phyloP scores from a whole-genome alignment of 2,329 filamentous ascomycete species.

The Apiospora sp. region DNA sequence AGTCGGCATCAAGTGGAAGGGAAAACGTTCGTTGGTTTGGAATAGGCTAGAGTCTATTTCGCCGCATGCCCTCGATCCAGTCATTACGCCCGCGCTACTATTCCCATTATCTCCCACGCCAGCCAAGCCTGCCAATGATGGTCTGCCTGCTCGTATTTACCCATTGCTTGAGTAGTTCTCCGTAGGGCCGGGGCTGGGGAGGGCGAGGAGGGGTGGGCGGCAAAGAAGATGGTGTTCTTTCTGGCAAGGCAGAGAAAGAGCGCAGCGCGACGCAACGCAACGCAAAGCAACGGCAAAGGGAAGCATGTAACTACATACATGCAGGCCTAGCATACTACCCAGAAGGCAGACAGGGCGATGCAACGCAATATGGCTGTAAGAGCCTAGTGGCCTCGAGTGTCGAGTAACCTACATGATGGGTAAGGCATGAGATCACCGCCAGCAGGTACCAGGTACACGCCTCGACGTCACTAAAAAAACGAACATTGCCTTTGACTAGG shows the following conservation, averaged over 20 bases:
- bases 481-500: neutral
- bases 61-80: slow-evolving; percentile 5
- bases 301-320: neutral
- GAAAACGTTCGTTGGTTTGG: slow-evolving; percentile 12
- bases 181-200: slow-evolving; percentile 10
- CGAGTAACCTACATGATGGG: neutral
- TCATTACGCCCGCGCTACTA: neutral
- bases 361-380: neutral
- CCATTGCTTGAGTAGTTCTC: slow-evolving; percentile 11
- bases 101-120: neutral
- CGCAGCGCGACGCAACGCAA: neutral
- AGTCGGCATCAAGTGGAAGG: slow-evolving; percentile 3
- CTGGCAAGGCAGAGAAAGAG: slow-evolving; percentile 11
- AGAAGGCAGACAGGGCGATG: slow-evolving; percentile 15
- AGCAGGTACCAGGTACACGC: slow-evolving; percentile 17
- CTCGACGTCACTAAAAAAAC: slow-evolving; percentile 15
- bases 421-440: slow-evolving; percentile 18
- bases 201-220: slow-evolving; percentile 6
- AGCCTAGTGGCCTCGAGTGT: neutral
- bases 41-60: slow-evolving; percentile 22
- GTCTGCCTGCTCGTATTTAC: slow-evolving; percentile 10
- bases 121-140: slow-evolving; percentile 11
- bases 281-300: slow-evolving; percentile 12
- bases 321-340: neutral
- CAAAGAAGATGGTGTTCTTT: slow-evolving; percentile 11